A percentile compares a stretch with the other conserved stretches of the same genome.
phyloP scores from a whole-genome alignment of 345 rosid genomes.

The Sisymbrium irio region DNA sequence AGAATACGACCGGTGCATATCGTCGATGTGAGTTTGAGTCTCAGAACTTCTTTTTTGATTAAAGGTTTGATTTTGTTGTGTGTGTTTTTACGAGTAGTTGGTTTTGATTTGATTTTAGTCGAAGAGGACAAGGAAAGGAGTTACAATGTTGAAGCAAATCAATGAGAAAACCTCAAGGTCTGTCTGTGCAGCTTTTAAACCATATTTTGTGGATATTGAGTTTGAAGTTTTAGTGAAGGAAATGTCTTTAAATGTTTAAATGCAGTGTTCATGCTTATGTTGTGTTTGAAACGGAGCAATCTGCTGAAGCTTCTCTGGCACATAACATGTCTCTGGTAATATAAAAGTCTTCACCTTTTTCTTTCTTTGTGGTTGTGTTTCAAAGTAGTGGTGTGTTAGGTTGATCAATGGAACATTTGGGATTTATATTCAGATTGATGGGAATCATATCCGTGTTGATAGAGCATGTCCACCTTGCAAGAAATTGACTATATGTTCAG shows the following conservation, averaged over 20 bases:
- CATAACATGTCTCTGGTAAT: conserved; percentile 90
- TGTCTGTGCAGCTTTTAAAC: conserved; percentile 12
- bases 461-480: conserved; percentile 97
- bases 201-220: neutral
- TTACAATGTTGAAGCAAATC: conserved; percentile 62
- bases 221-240: no score
- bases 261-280: conserved; percentile 92
- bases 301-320: conserved; percentile 76
- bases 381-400: neutral
- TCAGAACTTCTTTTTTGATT: neutral
- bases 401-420: neutral
- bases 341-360: neutral
- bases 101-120: conserved; percentile 46
- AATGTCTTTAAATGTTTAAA: conserved; percentile 7
- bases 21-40: conserved; percentile 77
- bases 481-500: conserved; percentile 50
- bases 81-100: conserved; percentile 12
- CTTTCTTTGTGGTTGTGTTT: conserved; percentile 3
- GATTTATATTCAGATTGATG: conserved; percentile 54
- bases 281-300: conserved; percentile 80
- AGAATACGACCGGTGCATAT: conserved; percentile 90
- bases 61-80: neutral
- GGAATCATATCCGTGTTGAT: conserved; percentile 93
- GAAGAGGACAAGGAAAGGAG: conserved; percentile 84
- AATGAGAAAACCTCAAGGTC: conserved; percentile 84